phyloP scores from a whole-genome alignment of 2,329 filamentous ascomycete genomes.

The Ascochyta lentis region DNA sequence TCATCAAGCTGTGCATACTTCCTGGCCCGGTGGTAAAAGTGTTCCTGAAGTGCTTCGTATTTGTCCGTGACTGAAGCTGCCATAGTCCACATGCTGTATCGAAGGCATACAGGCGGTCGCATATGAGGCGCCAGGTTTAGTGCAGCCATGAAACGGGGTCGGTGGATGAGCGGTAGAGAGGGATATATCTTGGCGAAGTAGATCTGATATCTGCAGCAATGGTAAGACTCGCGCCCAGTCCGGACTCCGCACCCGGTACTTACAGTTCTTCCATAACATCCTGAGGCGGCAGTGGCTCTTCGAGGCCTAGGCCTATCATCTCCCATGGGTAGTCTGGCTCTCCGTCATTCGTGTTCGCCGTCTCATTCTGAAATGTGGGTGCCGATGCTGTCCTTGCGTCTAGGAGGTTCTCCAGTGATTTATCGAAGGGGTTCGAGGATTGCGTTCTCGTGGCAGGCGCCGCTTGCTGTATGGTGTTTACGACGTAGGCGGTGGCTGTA shows the following conservation, averaged over 20 bases:
- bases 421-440: conserved; percentile 11
- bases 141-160: conserved; percentile 82
- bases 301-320: conserved; percentile 79
- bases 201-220: conserved; percentile 69
- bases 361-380: conserved; percentile 26
- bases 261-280: conserved; percentile 87
- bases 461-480: conserved; percentile 37
- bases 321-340: conserved; percentile 74
- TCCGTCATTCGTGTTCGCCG: conserved; percentile 21
- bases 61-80: conserved; percentile 87
- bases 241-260: conserved; percentile 30
- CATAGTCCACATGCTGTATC: conserved; percentile 96
- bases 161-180: conserved; percentile 87
- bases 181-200: conserved; percentile 93
- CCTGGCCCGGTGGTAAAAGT: conserved; percentile 87
- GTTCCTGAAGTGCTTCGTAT: conserved; percentile 77
- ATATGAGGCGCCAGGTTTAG: conserved; percentile 88
- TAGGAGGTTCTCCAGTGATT: conserved; percentile 14
- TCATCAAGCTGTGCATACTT: conserved; percentile 92
- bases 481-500: conserved; percentile 40
- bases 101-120: conserved; percentile 83
- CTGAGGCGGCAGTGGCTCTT: conserved; percentile 79
- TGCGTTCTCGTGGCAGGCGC: conserved; percentile 30
- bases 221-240: conserved; percentile 16
- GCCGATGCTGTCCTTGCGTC: conserved; percentile 25